Conservation (phyloP, 2,329 filamentous ascomycete species). For the Fusarium sp. region DNA sequence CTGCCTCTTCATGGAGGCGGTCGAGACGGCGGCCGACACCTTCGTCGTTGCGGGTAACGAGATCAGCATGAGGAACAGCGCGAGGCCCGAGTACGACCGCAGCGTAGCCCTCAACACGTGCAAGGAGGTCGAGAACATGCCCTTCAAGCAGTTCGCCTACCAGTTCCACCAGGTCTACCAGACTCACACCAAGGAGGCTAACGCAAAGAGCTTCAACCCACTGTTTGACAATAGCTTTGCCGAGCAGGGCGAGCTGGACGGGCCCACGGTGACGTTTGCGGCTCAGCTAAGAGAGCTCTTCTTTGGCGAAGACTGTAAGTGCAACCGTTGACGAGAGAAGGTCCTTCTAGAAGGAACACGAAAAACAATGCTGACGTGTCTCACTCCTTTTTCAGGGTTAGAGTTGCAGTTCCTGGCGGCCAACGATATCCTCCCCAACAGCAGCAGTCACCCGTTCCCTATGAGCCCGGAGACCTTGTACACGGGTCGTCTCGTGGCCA, state of each 20-base stretch:
- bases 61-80: conserved; percentile 56
- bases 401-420: conserved; percentile 58
- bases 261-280: conserved; percentile 60
- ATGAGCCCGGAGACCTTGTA: conserved; percentile 64
- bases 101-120: conserved; percentile 61
- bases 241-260: conserved; percentile 60
- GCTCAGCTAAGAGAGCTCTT: conserved; percentile 59
- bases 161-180: conserved; percentile 72
- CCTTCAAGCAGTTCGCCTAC: conserved; percentile 70
- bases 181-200: conserved; percentile 64
- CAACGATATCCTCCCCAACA: conserved; percentile 60
- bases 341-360: conserved; percentile 21
- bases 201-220: conserved; percentile 66
- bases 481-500: conserved; percentile 64
- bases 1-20: conserved; percentile 69
- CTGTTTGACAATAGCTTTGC: conserved; percentile 60
- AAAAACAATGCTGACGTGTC: conserved; percentile 29
- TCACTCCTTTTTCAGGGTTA: conserved; percentile 45
- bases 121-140: conserved; percentile 67
- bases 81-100: conserved; percentile 54
- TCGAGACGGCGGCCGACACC: conserved; percentile 65
- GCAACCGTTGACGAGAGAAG: conserved; percentile 1
- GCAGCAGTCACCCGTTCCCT: conserved; percentile 60
- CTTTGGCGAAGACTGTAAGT: conserved; percentile 60
- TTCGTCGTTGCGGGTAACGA: conserved; percentile 66